phyloP scores from a whole-genome alignment of 805 yeast species.

The Allodekkera sacchari region DNA sequence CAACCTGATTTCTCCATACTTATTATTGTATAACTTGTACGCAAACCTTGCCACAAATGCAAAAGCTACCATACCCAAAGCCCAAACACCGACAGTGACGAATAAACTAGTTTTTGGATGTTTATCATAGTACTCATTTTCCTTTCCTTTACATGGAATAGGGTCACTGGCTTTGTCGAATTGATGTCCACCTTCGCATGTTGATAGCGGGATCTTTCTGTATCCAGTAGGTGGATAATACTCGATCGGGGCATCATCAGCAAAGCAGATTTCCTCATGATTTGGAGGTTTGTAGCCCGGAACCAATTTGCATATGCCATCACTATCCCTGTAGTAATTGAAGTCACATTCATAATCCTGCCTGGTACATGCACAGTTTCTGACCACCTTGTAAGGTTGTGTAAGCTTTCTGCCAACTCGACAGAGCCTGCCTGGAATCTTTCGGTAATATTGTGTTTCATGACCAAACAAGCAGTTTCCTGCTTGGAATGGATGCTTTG shows the following conservation, averaged over 20 bases:
- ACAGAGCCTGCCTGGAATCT: conserved; percentile 57
- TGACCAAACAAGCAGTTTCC: conserved; percentile 63
- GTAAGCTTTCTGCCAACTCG: conserved; percentile 50
- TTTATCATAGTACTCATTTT: conserved; percentile 51
- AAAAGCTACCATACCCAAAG: conserved; percentile 48
- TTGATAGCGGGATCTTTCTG: conserved; percentile 70
- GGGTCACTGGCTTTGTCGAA: conserved; percentile 49
- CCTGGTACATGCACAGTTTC: conserved; percentile 75
- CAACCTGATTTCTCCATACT: conserved; percentile 73
- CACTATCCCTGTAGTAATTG: conserved; percentile 57
- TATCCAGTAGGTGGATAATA: conserved; percentile 83
- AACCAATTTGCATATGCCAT: conserved; percentile 73
- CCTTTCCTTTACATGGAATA: conserved; percentile 79
- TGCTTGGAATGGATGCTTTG: conserved; percentile 44
- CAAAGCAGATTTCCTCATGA: conserved; percentile 48
- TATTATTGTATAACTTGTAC: conserved; percentile 21
- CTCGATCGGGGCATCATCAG: conserved; percentile 50
- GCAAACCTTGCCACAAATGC: conserved; percentile 29
- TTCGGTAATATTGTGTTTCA: conserved; percentile 49
- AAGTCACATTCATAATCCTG: conserved; percentile 88
- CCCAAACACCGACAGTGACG: conserved; percentile 32
- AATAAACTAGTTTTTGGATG: conserved; percentile 43
- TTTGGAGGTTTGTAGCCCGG: conserved; percentile 63
- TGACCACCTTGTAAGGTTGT: conserved; percentile 45
- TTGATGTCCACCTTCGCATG: conserved; percentile 71